These are phyloP conservation scores for Hyaloscypha variabilis DNA, from an alignment of 495 filamentous ascomycete species.

Conservation along the genomic window DNA sequence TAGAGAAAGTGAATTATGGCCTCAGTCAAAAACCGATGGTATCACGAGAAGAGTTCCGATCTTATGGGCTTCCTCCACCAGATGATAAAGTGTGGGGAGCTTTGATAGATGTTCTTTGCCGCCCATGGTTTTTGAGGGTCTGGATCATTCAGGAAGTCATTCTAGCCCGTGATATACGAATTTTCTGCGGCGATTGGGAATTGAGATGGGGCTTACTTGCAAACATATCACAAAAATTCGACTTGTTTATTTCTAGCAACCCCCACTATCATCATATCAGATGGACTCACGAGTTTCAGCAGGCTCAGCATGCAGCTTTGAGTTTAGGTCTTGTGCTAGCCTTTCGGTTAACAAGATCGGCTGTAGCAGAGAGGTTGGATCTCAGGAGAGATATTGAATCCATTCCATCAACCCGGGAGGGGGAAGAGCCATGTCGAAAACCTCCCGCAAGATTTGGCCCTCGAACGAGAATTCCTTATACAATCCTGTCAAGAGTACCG, in stretches of 20 bases:
- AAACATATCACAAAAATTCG: neutral
- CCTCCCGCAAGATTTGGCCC: too few relatives aligned
- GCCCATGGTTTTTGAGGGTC: constrained; percentile 25
- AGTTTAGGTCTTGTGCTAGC: neutral
- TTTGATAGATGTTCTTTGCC: neutral
- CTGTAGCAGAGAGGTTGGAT: neutral
- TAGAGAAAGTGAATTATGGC: neutral
- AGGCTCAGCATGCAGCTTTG: neutral
- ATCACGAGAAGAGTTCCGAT: neutral
- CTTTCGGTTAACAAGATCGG: neutral
- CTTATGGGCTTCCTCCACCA: constrained; percentile 10
- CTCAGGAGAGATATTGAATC: neutral
- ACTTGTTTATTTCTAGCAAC: neutral
- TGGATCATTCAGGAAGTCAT: constrained; percentile 30
- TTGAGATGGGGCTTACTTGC: neutral
- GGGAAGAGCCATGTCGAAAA: neutral
- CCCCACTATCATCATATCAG: neutral
- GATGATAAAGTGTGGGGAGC: neutral
- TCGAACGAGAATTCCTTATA: neutral
- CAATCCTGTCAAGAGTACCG: neutral
- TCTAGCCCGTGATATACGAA: constrained; percentile 12
- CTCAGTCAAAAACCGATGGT: neutral
- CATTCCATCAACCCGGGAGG: neutral
- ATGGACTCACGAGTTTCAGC: neutral
- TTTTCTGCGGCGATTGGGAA: neutral